A percentile compares a stretch with the other conserved stretches of the same genome.
Evolutionary conservation across 2,329 filamentous ascomycete species (phyloP).

Genomic region (Chaetomium globosum): DNA sequence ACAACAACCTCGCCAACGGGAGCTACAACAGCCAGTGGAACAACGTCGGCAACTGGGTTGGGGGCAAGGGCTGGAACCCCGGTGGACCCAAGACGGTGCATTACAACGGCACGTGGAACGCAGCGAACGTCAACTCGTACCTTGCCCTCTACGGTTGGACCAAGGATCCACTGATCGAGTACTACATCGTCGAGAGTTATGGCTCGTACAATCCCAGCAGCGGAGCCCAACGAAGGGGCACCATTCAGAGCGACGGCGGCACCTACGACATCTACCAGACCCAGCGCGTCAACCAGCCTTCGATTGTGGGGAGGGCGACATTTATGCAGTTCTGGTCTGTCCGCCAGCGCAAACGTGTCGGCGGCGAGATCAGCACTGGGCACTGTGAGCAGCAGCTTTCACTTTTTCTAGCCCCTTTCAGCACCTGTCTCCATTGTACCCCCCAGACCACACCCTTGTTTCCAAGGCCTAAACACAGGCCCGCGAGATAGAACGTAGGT

Average conservation of each 20-base stretch:
- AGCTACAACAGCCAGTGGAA: slow-evolving; percentile 11
- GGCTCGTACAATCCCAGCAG: slow-evolving; percentile 9
- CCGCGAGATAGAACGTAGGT: no score
- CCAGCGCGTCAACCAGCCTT: slow-evolving; percentile 10
- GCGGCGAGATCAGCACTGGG: slow-evolving; percentile 7
- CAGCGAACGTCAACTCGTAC: slow-evolving; percentile 8
- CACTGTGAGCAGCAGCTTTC: no score
- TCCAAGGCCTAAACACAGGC: no score
- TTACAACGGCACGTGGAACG: slow-evolving; percentile 6
- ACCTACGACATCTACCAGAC: slow-evolving; percentile 15
- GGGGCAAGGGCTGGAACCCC: slow-evolving; percentile 14
- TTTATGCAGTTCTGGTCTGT: slow-evolving; percentile 14
- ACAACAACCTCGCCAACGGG: slow-evolving; percentile 13
- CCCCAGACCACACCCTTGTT: no score
- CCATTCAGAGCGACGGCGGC: slow-evolving; percentile 4
- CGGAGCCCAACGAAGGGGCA: not conserved
- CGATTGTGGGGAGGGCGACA: not conserved
- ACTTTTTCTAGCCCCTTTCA: no score
- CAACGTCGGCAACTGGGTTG: slow-evolving; percentile 9
- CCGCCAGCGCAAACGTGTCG: not conserved
- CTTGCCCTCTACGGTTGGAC: slow-evolving; percentile 9
- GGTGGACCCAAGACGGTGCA: not conserved
- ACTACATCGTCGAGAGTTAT: slow-evolving; percentile 11
- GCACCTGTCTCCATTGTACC: no score
- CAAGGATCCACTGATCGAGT: slow-evolving; percentile 11